Base-by-base conservation (phyloP, 139 green algal genomes). In the Chlamydomonas sp. region DNA sequence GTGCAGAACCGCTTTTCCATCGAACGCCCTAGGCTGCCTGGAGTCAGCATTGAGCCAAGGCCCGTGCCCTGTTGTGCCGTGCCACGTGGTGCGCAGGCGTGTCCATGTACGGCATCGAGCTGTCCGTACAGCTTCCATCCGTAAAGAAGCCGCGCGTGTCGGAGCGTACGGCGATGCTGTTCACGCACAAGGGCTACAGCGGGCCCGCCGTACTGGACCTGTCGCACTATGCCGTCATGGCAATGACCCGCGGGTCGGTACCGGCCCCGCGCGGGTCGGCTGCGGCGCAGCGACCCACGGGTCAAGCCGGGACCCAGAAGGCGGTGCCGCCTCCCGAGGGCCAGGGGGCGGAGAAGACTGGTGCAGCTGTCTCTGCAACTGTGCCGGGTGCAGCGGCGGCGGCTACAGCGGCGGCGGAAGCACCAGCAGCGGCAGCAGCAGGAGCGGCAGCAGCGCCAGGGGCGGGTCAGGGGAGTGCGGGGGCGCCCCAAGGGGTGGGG, bases 171-270 rank as follows among this genome's bases (percentile, higher is more conserved):
- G 94, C 91, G 0, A 92, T 99, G 82, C 91, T 99, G 60, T 98
- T 99, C 85, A 98, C 96, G 0, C 97, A 99, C 92, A 92, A 88
- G 72, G 95, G 95, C 58, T 98, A 91, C 91, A 96, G 90, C 31
- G 97, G 97, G 4, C 97, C 97, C 0, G 86, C 93, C 0, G 90
- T 98, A 0, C 89, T 99, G 78, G 97, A 99, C 90, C 66, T 98
- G 6, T 95, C 88, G 17, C 97, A 98, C 78, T 85, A 93, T 75
- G 69, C 90, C 2, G 90, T 97, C 2, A 93, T 90, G 79, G 93
- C 91, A 16, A 62, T 92, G 58, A 86, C 60, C 59, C 68, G 80
- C n/a, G 80, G 69, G 58, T 8, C 71, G 0, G 9, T 17, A 15
- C 2, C 20, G 58, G 58, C 68, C 16, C 71, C 82, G 8, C 59